Evolutionary conservation across 805 yeast species (phyloP).

Genomic region (Zygoascus ofunaensis): DNA sequence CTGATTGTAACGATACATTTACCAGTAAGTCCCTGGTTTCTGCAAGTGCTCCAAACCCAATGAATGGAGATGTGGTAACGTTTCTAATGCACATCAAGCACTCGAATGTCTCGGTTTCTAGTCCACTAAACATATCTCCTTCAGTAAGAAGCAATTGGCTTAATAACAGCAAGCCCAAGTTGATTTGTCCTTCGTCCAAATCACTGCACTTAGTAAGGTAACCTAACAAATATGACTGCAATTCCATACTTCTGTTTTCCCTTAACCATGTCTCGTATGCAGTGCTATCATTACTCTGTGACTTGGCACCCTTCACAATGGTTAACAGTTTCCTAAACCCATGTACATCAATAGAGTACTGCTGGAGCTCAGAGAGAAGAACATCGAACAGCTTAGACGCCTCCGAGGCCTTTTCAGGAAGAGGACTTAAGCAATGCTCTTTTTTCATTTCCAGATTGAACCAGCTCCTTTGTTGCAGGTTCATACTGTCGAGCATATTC

Average conservation of each 20-base stretch:
- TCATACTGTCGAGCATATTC: neutral
- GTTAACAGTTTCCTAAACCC: conserved; percentile 19
- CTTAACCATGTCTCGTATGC: conserved; percentile 14
- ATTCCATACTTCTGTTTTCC: conserved; percentile 9
- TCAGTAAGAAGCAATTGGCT: conserved; percentile 14
- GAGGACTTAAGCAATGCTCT: conserved; percentile 12
- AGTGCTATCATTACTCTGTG: neutral
- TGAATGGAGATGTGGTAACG: conserved; percentile 7
- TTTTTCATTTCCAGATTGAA: conserved; percentile 12
- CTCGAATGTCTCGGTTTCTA: conserved; percentile 12
- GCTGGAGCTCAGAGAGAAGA: conserved; percentile 14
- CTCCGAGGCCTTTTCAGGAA: conserved; percentile 12
- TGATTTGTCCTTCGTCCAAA: conserved; percentile 13
- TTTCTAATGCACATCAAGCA: conserved; percentile 11
- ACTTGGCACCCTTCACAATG: conserved; percentile 10
- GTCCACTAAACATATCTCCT: conserved; percentile 9
- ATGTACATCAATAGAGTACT: conserved; percentile 14
- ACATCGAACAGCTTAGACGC: conserved; percentile 14
- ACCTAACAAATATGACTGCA: conserved; percentile 10
- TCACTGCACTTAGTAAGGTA: conserved; percentile 7
- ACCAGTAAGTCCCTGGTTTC: conserved; percentile 18
- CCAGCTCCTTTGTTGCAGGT: conserved; percentile 11
- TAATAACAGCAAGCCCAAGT: conserved; percentile 16
- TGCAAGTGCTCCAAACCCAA: conserved; percentile 15
- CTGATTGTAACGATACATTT: neutral